Evolutionary conservation across 345 rosid genomes (phyloP), one percentile per base, ranked within the genome.

Genomic region (Eucalyptus globulus): DNA sequence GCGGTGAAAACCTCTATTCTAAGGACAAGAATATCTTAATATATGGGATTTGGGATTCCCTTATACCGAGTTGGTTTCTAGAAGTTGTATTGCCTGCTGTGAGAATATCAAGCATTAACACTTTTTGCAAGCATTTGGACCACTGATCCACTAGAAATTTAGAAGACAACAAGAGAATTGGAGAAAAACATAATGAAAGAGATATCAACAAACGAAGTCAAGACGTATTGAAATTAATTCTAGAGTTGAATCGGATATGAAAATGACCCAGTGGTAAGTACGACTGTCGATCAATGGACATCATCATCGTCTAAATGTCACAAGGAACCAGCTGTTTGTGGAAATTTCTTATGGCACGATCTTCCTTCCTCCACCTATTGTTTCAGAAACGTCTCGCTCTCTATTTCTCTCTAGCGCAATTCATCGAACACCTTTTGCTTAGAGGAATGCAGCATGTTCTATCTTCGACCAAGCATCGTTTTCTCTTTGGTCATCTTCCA

Each of bases 281-380:
- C 3, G 1, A 56, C 3, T 24, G 3, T 56, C 0, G 13, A 56
- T 56, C 13, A 0, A 56, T 1, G 1, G 29, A 49, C 16, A 49
- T 49, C 3, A 14, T 49, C 51, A 56, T 21, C 3, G 13, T 24
- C 13, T 22, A 0, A 22, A 19, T 21, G 13, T 56, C 29, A 22
- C 0, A 0, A 22, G 13, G 24, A 21, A 21, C 6, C 0, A 6
- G 3, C 27, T 22, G 0, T 56, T 0, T 9, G 12, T 56, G 62
- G 3, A 21, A 24, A 56, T 56, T 56, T 22, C 27, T 56, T 9
- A 21, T 9, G 62, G 62, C 27, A 4, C 0, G 22, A 56, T 2
- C 29, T 56, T 56, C 62, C 6, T 56, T 51, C 56, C 62, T 56
- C 27, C 27, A 24, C 6, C 24, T 2, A 3, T 4, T 9, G 3